phyloP scores from a whole-genome alignment of 345 rosid genomes.

The Tarenaya hassleriana region DNA sequence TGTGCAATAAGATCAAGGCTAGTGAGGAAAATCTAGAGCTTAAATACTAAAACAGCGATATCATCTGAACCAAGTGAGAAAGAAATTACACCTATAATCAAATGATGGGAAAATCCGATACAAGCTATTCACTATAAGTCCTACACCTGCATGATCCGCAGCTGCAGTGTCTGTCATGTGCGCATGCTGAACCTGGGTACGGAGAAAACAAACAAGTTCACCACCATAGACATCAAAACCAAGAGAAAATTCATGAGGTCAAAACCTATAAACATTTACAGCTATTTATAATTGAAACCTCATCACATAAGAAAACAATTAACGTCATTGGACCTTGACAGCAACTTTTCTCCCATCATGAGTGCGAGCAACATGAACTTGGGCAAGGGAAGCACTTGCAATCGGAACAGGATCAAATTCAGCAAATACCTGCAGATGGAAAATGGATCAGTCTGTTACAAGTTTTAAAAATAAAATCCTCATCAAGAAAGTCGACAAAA shows the following conservation, averaged over 20 bases:
- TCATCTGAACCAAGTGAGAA: not conserved
- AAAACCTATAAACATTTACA: slow-evolving; percentile 13
- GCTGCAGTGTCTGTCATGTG: slow-evolving; percentile 90
- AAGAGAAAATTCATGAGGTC: not conserved
- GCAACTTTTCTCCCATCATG: slow-evolving; percentile 76
- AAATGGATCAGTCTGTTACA: too few relatives aligned
- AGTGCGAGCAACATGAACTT: slow-evolving; percentile 90
- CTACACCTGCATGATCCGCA: slow-evolving; percentile 85
- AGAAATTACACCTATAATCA: slow-evolving; percentile 65
- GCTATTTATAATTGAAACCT: not conserved
- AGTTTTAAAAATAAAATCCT: not conserved
- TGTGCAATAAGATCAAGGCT: not conserved
- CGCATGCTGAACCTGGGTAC: slow-evolving; percentile 81
- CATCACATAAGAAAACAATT: slow-evolving; percentile 17
- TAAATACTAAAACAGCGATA: not conserved
- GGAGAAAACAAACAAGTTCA: slow-evolving; percentile 1
- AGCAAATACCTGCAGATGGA: slow-evolving; percentile 53
- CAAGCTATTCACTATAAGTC: slow-evolving; percentile 64
- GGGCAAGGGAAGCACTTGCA: slow-evolving; percentile 98
- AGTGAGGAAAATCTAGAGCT: not conserved
- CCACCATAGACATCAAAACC: too few relatives aligned
- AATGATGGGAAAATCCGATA: slow-evolving; percentile 83
- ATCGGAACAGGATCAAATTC: slow-evolving; percentile 89
- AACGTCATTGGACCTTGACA: slow-evolving; percentile 60
- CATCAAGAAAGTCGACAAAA: too few relatives aligned